phyloP scores from a whole-genome alignment of 805 yeast species.

The Wickerhamiella australiensis region DNA sequence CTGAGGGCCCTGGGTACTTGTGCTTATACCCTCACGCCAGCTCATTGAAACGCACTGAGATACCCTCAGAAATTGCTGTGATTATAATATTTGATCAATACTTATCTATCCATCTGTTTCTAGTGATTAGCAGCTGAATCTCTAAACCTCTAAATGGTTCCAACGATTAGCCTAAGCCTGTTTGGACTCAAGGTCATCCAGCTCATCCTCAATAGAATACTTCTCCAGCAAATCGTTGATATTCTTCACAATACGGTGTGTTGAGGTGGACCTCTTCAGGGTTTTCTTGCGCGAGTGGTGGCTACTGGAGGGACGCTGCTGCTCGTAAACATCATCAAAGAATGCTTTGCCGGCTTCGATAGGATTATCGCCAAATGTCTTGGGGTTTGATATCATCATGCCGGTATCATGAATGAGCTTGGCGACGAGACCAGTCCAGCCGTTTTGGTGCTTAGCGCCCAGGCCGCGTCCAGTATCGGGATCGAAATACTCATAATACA shows the following conservation, averaged over 20 bases:
- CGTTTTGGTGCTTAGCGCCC: constrained; percentile 90
- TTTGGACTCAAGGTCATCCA: constrained; percentile 16
- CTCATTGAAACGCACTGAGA: no score
- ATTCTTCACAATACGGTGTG: constrained; percentile 19
- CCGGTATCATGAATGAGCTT: constrained; percentile 84
- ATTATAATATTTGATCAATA: no score
- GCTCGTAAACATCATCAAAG: constrained; percentile 27
- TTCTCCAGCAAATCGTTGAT: constrained; percentile 19
- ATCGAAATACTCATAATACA: constrained; percentile 80
- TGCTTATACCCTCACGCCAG: no score
- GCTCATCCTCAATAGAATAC: constrained; percentile 19
- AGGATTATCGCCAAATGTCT: constrained; percentile 26
- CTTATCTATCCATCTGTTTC: no score
- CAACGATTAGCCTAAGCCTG: not conserved
- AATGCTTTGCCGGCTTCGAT: constrained; percentile 27
- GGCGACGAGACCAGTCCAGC: constrained; percentile 91
- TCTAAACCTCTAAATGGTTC: not conserved
- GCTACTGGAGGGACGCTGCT: constrained; percentile 14
- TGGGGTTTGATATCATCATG: constrained; percentile 38
- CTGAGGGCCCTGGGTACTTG: no score
- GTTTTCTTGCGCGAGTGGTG: constrained; percentile 17
- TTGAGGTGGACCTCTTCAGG: constrained; percentile 19
- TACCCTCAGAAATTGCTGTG: no score
- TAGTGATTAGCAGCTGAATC: no score
- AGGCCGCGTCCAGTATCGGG: constrained; percentile 91